Evolutionary conservation across 2,329 filamentous ascomycete species (phyloP).

Genomic region (Fusarium sp.): DNA sequence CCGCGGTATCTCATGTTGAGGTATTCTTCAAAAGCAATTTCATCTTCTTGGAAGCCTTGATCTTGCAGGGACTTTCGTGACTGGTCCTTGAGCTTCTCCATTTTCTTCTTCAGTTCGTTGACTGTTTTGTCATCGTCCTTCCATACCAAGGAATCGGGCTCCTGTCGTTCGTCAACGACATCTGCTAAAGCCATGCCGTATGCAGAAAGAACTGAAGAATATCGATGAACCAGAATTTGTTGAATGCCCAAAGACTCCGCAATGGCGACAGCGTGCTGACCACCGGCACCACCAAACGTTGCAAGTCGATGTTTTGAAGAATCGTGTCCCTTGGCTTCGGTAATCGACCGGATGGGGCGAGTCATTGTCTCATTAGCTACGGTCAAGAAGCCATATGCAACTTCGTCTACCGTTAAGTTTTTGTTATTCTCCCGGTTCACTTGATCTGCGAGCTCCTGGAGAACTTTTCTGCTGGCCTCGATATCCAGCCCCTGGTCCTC

Average conservation of each 20-base stretch:
- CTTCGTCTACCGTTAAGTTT: slow-evolving; percentile 80
- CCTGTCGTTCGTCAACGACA: slow-evolving; percentile 89
- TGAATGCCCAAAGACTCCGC: slow-evolving; percentile 83
- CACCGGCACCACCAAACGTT: slow-evolving; percentile 90
- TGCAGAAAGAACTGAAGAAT: slow-evolving; percentile 88
- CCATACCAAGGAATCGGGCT: slow-evolving; percentile 73
- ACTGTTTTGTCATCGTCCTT: slow-evolving; percentile 65
- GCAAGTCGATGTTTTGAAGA: slow-evolving; percentile 90
- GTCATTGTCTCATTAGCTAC: slow-evolving; percentile 95
- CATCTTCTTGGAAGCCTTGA: slow-evolving; percentile 79
- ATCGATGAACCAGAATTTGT: slow-evolving; percentile 85
- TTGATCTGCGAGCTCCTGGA: slow-evolving; percentile 77
- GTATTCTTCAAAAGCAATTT: slow-evolving; percentile 88
- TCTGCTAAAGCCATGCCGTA: slow-evolving; percentile 95
- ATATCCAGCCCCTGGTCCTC: slow-evolving; percentile 83
- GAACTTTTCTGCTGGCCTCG: slow-evolving; percentile 76
- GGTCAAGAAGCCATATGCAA: slow-evolving; percentile 87
- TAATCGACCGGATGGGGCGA: slow-evolving; percentile 86
- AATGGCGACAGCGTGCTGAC: slow-evolving; percentile 92
- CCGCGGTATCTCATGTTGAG: slow-evolving; percentile 93
- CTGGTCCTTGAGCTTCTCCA: slow-evolving; percentile 81
- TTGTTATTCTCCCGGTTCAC: slow-evolving; percentile 80
- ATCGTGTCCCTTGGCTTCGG: slow-evolving; percentile 91
- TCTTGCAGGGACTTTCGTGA: slow-evolving; percentile 72
- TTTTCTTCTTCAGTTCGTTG: slow-evolving; percentile 72